Base-by-base conservation (phyloP, 1,139 yeast species). In the Protomyces inundatus region DNA sequence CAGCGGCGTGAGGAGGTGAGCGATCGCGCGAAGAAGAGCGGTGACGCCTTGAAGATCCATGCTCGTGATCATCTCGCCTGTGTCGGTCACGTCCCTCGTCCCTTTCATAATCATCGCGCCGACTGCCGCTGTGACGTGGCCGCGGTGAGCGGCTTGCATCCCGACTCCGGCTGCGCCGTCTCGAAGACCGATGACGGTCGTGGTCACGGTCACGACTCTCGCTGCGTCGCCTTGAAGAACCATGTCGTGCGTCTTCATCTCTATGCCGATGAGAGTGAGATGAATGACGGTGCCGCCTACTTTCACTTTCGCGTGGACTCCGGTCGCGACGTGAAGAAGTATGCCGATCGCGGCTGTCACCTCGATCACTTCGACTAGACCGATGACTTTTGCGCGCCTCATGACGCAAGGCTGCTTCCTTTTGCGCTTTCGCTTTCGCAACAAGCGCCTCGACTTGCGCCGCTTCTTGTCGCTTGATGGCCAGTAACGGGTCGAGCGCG, bases 401-500 rank as follows among this genome's bases (percentile, higher is more conserved):
- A 30, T 61, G 64, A 39, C 59, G 58, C 46, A 65, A 46, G n/a
- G 56, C 68, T 16, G 62, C 62, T 36, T 67, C 56, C 40, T 66
- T 39, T 16, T 55, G 55, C 23, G 69, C 69, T 30, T 69, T 69
- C 35, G 64, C 54, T 12, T 52, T 51, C 23, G 30, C 67, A 33
- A 62, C 48, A 39, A 69, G 54, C 16, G 67, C 68, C 23, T 66
- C 66, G 32, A 67, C 58, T 14, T 66, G 68, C 4, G 68, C 77
- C 69, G 76, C 71, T 66, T 79, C 81, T 65, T 78, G 79, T 66
- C 75, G 72, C 68, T 77, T 77, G 30, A 85, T 81, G 66, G 75
- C 78, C 66, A 80, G 71, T 76, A 85, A 76, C 0, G 89, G 89
- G 69, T 85, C 90, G 55, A 82, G 82, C 36, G 77, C 75, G 1